Base-by-base conservation (phyloP, 768 basidiomycete genomes). In the Myochromella boudieri region DNA sequence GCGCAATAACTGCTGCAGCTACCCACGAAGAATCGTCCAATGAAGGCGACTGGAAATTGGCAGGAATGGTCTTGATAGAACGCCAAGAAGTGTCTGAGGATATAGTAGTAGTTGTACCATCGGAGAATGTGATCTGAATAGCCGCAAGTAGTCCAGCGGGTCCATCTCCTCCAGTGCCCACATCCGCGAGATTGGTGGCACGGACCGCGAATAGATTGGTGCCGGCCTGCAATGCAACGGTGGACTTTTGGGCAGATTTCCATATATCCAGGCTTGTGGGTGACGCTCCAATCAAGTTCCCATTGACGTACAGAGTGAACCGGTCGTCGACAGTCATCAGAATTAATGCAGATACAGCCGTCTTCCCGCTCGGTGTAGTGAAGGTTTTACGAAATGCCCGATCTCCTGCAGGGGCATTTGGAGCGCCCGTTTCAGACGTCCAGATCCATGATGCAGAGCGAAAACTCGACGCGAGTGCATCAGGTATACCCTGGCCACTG, bases 361-460 rank as follows among this genome's bases (percentile, higher is more conserved):
- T 49, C 44, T 64, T 65, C 6, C 62, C 61, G 11, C 18, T 46
- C 0, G 64, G 63, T 0, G 62, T 32, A 1, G 49, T 31, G 47
- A 53, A 61, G 0, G 60, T 62, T 37, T 60, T 60, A n/a, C 67
- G 63, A 42, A 68, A 62, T 7, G 59, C 67, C n/a, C 59, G 51
- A 20, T 57, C 57, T n/a, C 52, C 60, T 6, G 60, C 9, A 15
- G 60, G 57, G 9, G 55, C 53, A 41, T 58, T 53, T 1, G 54
- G 53, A 17, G 54, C 33, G 15, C 54, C 42, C 14, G 54, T 27
- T 47, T 64, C 63, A 5, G 46, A 17, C 1, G 63, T 62, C 63
- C 64, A 67, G 17, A 67, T 67, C 63, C 65, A 65, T 1, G 54
- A 56, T 22, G 58, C 50, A 24, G 36, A 25, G 2, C 50, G 54